Conservation (phyloP, 805 yeast species). For the Teunomyces cretensis region DNA sequence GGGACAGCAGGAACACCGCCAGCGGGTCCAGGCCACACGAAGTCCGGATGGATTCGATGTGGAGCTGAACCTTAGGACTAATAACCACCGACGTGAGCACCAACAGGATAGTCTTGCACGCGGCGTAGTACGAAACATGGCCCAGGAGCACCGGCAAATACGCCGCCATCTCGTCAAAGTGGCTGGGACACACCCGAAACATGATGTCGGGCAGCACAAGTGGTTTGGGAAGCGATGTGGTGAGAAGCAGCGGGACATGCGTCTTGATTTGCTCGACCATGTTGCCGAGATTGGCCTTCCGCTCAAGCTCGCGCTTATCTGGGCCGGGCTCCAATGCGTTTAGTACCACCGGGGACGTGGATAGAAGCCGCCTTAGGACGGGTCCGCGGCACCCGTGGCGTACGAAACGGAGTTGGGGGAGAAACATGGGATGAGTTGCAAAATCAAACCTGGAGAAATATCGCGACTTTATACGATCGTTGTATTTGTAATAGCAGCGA, state of each 20-base stretch:
- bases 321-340: not conserved
- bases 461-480: not conserved
- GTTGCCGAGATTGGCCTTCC: slow-evolving; percentile 54
- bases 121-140: slow-evolving; percentile 51
- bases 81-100: slow-evolving; percentile 56
- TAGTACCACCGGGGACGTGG: not conserved
- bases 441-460: slow-evolving; percentile 1
- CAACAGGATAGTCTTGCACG: slow-evolving; percentile 56
- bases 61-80: slow-evolving; percentile 52
- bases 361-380: not conserved
- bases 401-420: not conserved
- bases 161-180: slow-evolving; percentile 42
- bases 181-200: slow-evolving; percentile 57
- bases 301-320: slow-evolving; percentile 18
- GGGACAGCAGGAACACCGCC: slow-evolving; percentile 39
- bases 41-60: slow-evolving; percentile 45
- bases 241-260: slow-evolving; percentile 52
- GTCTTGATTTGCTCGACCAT: slow-evolving; percentile 48
- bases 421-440: slow-evolving; percentile 2
- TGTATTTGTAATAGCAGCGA: no score
- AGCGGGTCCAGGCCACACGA: slow-evolving; percentile 24
- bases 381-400: not conserved
- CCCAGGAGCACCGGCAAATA: slow-evolving; percentile 60
- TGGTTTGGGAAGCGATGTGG: slow-evolving; percentile 42
- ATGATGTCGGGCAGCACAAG: slow-evolving; percentile 47